Evolutionary conservation across 805 yeast genomes (phyloP), one percentile per base, ranked within the genome.

Genomic region (Ogataea salicorniae): DNA sequence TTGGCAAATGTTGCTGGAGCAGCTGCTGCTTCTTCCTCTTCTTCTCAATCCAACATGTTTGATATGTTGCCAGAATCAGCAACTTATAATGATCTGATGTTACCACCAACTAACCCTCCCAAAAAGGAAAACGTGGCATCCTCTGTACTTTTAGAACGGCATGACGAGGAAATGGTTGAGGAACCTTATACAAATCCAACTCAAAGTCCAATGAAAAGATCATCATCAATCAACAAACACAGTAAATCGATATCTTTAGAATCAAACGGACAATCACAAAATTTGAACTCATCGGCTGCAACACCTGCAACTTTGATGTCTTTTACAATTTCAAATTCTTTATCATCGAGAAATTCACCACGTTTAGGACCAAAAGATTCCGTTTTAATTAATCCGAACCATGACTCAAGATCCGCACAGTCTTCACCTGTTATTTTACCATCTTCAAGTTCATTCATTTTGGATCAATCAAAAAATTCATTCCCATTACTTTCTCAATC

Each of bases 381-480:
- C 41, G 68, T 68, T 9, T 33, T 66, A 15, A 49, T 52, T 15
- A 68, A 68, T 45, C 68, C 68, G 6, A 57, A 61, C 23, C 69
- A 62, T 44, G 51, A 57, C 41, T 56, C 60, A 11, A 55, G 54
- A 14, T 60, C 65, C 2, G 59, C 63, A 0, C 62, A 62, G 17
- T 68, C 71, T 1, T 64, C 70, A 3, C 72, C 72, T 0, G 69
- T 68, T 16, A 67, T 68, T n/a, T 47, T 68, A 23, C 71, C 72
- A 4, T 62, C 66, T 0, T 65, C 70, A 0, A 55, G 47, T 45
- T 46, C 58, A 1, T 37, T 45, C 5, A 29, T 51, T 17, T 17
- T 53, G n/a, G 43, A 40, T 6, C 40, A 41, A 9, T 41, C 46
- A 14, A 41, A 29, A 3, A 14, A 13, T 16, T 7, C 29, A 34